These are phyloP conservation scores for Nigrograna mackinnonii DNA, from an alignment of 2,329 filamentous ascomycete species.

Conservation along the genomic window DNA sequence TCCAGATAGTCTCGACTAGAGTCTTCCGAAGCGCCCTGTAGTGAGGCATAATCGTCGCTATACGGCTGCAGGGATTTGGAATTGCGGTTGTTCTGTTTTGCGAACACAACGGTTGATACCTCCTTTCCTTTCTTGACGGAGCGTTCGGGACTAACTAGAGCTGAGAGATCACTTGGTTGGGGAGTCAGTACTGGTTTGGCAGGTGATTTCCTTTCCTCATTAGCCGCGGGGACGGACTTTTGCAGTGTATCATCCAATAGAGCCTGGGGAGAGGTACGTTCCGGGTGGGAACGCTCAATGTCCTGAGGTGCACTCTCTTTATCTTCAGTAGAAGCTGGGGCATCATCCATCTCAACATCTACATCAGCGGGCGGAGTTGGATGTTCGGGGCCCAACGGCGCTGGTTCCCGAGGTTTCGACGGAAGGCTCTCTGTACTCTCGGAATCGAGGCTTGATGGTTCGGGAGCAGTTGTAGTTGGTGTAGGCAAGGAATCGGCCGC, in stretches of 20 bases:
- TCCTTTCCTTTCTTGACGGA: conserved; percentile 58
- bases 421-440: conserved; percentile 21
- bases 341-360: conserved; percentile 38
- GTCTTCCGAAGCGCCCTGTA: conserved; percentile 52
- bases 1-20: conserved; percentile 62
- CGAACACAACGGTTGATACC: conserved; percentile 77
- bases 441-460: conserved; percentile 26
- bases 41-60: conserved; percentile 44
- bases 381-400: conserved; percentile 23
- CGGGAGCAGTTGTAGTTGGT: conserved; percentile 36
- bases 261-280: conserved; percentile 5
- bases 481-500: conserved; percentile 39
- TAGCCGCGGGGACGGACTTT: conserved; percentile 74
- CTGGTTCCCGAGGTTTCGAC: conserved; percentile 11
- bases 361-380: conserved; percentile 38
- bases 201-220: conserved; percentile 61
- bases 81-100: conserved; percentile 48
- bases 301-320: conserved; percentile 26
- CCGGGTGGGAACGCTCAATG: too few species aligned
- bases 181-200: conserved; percentile 48
- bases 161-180: conserved; percentile 29
- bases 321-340: conserved; percentile 11
- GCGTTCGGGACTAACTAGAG: conserved; percentile 26
- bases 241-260: conserved; percentile 70
- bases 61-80: conserved; percentile 34